Conservation (phyloP, 148 eudicot genomes). For the Dianthus caryophyllus region DNA sequence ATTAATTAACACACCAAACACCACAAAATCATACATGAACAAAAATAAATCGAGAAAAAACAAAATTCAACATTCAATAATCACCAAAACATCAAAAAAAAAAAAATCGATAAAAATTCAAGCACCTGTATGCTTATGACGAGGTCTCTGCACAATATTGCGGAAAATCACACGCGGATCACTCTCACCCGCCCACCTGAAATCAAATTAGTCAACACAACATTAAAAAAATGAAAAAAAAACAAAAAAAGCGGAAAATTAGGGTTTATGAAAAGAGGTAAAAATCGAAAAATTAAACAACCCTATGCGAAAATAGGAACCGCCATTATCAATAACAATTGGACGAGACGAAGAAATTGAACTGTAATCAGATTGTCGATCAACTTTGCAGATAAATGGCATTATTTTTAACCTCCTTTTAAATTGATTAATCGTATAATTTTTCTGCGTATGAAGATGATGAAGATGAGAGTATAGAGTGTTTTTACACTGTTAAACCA, state of each 20-base stretch:
- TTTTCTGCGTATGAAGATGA: background rate
- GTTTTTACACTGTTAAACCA: no score
- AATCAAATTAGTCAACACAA: constrained; percentile 8
- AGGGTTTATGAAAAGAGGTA: constrained; percentile 22
- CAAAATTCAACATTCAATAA: background rate
- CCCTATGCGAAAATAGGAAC: constrained; percentile 93
- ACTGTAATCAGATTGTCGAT: constrained; percentile 75
- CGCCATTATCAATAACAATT: constrained; percentile 95
- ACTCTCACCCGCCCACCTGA: constrained; percentile 94
- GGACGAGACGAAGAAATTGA: constrained; percentile 55
- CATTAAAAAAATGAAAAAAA: background rate
- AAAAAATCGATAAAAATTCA: background rate
- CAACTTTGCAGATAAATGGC: constrained; percentile 74
- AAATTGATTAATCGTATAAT: background rate
- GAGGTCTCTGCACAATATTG: constrained; percentile 94
- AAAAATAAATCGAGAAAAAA: background rate
- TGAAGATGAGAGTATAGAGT: no score
- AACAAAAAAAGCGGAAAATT: background rate
- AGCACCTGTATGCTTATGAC: constrained; percentile 86
- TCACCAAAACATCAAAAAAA: background rate
- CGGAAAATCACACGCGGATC: constrained; percentile 88
- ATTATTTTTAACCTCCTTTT: constrained; percentile 20
- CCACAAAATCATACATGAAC: background rate
- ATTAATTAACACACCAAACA: background rate
- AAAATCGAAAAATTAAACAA: constrained; percentile 11